Conservation (phyloP, 2,329 filamentous ascomycete species). For the Alternaria tenuissima region DNA sequence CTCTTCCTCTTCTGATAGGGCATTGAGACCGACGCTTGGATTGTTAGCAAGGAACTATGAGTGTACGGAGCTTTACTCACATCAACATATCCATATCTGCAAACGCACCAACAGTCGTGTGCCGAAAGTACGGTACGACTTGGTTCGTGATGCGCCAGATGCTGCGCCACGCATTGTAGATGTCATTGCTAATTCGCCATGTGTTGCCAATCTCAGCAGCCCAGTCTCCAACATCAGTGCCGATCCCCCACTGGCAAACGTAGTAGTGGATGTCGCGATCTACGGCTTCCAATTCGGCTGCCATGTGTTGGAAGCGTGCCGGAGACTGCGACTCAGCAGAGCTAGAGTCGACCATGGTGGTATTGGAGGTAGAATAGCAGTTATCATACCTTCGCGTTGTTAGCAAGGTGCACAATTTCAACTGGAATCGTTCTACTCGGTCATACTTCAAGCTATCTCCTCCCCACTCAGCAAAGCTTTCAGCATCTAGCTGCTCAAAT, state of each 20-base stretch:
- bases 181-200: constrained; percentile 50
- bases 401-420: constrained; percentile 49
- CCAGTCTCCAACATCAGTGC: constrained; percentile 47
- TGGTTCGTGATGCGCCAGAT: constrained; percentile 48
- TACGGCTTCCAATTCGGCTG: constrained; percentile 32
- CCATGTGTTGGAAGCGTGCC: constrained; percentile 44
- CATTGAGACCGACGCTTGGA: constrained; percentile 47
- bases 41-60: constrained; percentile 3
- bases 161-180: constrained; percentile 45
- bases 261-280: constrained; percentile 48
- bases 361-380: constrained; percentile 41
- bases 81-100: constrained; percentile 57
- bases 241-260: constrained; percentile 52
- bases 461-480: constrained; percentile 60
- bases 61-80: constrained; percentile 13
- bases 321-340: constrained; percentile 39
- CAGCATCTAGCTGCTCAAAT: constrained; percentile 66
- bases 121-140: constrained; percentile 40
- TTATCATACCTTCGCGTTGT: constrained; percentile 44
- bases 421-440: background rate
- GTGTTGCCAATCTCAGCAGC: constrained; percentile 46
- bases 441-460: constrained; percentile 60
- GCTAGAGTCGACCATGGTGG: constrained; percentile 48
- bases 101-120: constrained; percentile 40
- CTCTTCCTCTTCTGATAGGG: constrained; percentile 50